Evolutionary conservation across 805 yeast genomes (phyloP).

Genomic region (Hanseniaspora pseudoguilliermondii): DNA sequence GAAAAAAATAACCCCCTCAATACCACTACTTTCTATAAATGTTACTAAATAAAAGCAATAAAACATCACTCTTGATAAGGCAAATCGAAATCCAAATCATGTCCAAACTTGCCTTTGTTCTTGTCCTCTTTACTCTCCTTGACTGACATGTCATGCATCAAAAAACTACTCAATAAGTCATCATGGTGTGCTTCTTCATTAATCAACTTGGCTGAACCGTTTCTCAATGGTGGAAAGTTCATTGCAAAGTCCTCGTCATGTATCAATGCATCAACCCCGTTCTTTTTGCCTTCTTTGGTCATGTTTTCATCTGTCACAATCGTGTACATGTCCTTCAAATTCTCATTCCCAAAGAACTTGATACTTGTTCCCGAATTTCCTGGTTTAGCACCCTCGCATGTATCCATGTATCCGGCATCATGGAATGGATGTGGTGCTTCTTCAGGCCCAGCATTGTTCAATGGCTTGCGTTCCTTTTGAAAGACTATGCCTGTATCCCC

Average conservation of each 20-base stretch:
- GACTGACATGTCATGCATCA: neutral
- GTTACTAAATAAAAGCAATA: too few species aligned
- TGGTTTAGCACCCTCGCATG: neutral
- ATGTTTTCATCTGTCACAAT: neutral
- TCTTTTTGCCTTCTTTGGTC: too few species aligned
- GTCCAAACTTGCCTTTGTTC: neutral
- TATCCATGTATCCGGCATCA: neutral
- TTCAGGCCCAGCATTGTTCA: neutral
- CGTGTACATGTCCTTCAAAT: neutral
- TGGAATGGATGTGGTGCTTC: neutral
- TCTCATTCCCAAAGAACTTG: neutral
- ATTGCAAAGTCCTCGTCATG: conserved; percentile 3
- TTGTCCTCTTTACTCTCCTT: neutral
- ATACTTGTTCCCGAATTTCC: neutral
- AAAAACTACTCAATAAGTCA: neutral
- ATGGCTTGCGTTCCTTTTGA: neutral
- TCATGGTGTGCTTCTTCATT: neutral
- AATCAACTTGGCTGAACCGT: neutral
- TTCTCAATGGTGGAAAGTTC: neutral
- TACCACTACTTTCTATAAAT: too few species aligned
- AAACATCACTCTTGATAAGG: neutral
- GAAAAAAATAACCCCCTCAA: too few species aligned
- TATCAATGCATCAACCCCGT: neutral
- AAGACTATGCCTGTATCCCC: neutral
- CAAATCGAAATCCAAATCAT: neutral